Percentiles rank a stretch among this genome's conserved stretches.
phyloP scores from a whole-genome alignment of 352 stramenopile genomes.

The Pythium vanterpoolii region DNA sequence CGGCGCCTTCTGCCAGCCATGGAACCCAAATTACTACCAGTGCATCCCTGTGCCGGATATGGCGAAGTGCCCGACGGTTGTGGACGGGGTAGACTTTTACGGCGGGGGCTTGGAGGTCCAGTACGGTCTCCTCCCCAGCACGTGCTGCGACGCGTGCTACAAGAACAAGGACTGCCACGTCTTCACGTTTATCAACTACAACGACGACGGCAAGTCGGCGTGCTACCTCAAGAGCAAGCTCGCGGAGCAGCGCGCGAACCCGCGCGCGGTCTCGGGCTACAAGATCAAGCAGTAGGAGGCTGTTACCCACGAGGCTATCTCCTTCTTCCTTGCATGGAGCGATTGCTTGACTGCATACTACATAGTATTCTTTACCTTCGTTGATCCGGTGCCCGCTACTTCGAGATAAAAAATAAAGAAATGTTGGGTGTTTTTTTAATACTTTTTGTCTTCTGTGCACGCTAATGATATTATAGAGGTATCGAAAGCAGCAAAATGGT shows the following conservation, averaged over 20 bases:
- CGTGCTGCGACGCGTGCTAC: slow-evolving; percentile 50
- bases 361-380: too few species aligned
- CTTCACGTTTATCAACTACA: slow-evolving; percentile 67
- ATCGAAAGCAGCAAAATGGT: too few species aligned
- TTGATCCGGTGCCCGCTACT: too few species aligned
- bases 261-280: slow-evolving; percentile 40
- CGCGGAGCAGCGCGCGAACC: slow-evolving; percentile 27
- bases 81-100: slow-evolving; percentile 44
- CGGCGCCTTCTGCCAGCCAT: slow-evolving; percentile 52
- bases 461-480: too few species aligned
- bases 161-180: slow-evolving; percentile 31
- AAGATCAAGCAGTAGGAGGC: slow-evolving; percentile 31
- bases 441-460: too few species aligned
- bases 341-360: too few species aligned
- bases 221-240: slow-evolving; percentile 53
- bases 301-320: too few species aligned
- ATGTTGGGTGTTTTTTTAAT: too few species aligned
- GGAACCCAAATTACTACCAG: slow-evolving; percentile 58
- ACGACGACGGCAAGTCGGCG: slow-evolving; percentile 40
- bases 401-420: too few species aligned
- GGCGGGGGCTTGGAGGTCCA: slow-evolving; percentile 39
- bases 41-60: slow-evolving; percentile 33
- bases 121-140: slow-evolving; percentile 36
- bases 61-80: slow-evolving; percentile 35
- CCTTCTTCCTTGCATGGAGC: too few species aligned